Evolutionary conservation across 345 rosid species (phyloP), one percentile per base, ranked within the genome.

Genomic region (Bretschneidera sinensis): DNA sequence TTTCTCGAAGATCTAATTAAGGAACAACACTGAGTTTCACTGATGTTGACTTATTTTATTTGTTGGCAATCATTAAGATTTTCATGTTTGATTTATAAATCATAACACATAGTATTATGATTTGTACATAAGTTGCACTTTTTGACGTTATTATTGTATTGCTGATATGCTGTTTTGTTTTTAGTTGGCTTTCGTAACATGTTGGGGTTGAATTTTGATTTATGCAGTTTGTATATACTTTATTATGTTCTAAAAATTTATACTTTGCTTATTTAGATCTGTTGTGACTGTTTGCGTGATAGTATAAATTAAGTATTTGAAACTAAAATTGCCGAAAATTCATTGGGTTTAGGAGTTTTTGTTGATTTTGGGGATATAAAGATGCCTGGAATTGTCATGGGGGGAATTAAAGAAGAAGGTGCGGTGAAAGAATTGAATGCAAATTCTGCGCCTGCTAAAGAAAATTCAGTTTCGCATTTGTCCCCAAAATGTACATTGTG

Each of bases 311-410:
- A 39, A 51, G 51, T 48, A 17, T 45, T 48, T 57, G 33, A 21
- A 51, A 50, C 34, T 24, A 62, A 22, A 55, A 56, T 48, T 63
- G 71, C 73, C 71, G 75, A 50, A 62, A 57, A 58, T 64, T 65
- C 51, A 28, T 64, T 61, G 25, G 60, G 61, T 60, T 49, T 39
- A 1, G 51, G 67, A 50, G 23, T 20, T 61, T 69, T 63, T 56
- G 28, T 61, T 63, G 55, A 50, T 70, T 83, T 70, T 62, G 68
- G n/a, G 63, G 45, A 24, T 19, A 17, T 45, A 56, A 68, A 23
- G 43, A 81, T 83, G 88, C 85, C 86, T 52, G 87, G 85, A 48
- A 74, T 87, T 61, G 74, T 69, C 4, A 63, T 77, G 72, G 89
- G 78, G 60, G 84, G 77, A 70, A 71, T 71, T 47, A 61, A 33